phyloP scores from a whole-genome alignment of 345 rosid species.

The Arabidopsis thaliana region DNA sequence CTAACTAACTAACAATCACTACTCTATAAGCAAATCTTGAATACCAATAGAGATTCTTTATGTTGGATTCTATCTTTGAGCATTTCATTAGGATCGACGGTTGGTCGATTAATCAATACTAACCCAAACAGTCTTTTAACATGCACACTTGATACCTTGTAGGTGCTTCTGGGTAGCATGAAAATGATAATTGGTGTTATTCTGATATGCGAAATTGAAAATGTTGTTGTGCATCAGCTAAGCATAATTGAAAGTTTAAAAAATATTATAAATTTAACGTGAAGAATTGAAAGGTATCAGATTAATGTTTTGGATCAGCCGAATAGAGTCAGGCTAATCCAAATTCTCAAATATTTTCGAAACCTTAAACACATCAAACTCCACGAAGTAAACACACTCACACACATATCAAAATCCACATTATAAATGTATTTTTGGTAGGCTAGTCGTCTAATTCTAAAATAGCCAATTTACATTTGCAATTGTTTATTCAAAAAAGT shows the following conservation, averaged over 20 bases:
- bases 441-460: not conserved
- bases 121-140: constrained; percentile 44
- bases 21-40: constrained; percentile 59
- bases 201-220: too few species aligned
- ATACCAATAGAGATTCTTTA: constrained; percentile 50
- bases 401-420: not conserved
- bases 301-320: too few species aligned
- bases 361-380: not conserved
- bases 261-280: too few species aligned
- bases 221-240: too few species aligned
- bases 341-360: not conserved
- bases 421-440: not conserved
- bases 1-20: constrained; percentile 63
- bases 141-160: not conserved
- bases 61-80: constrained; percentile 50
- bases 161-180: too few species aligned
- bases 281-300: too few species aligned
- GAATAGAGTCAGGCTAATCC: too few species aligned
- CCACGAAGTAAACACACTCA: not conserved
- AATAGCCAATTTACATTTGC: not conserved
- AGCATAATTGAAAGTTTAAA: too few species aligned
- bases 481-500: not conserved
- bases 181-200: too few species aligned
- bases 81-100: constrained; percentile 49
- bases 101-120: constrained; percentile 47